Conservation (phyloP, 202 grass and related monocot genomes). For the Panicum virgatum region DNA sequence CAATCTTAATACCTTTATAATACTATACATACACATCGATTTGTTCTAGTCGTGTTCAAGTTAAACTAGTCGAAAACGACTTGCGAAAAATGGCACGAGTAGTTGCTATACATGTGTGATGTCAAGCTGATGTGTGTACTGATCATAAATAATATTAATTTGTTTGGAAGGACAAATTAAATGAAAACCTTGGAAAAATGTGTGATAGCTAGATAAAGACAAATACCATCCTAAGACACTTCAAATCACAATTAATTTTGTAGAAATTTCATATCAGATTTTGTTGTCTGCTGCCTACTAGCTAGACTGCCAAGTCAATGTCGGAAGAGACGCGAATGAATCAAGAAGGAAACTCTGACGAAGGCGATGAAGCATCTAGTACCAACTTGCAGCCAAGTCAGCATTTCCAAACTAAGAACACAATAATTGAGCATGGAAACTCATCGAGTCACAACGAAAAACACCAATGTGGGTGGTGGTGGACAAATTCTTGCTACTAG, state of each 20-base stretch:
- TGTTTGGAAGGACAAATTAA: background rate
- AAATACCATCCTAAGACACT: constrained; percentile 18
- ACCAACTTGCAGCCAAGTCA: background rate
- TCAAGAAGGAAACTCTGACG: constrained; percentile 17
- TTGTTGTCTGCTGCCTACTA: background rate
- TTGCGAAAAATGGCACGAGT: background rate
- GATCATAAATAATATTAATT: background rate
- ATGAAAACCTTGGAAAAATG: background rate
- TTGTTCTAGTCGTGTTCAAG: constrained; percentile 52
- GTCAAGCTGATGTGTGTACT: constrained; percentile 35
- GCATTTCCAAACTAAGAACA: constrained; percentile 8
- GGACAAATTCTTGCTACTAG: background rate
- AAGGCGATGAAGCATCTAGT: background rate
- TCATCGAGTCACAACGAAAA: background rate
- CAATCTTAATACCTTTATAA: background rate
- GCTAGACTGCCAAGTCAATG: constrained; percentile 12
- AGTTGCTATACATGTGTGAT: constrained; percentile 13
- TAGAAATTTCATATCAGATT: constrained; percentile 39
- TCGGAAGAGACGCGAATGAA: constrained; percentile 25
- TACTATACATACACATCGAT: constrained; percentile 4
- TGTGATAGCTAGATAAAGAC: background rate
- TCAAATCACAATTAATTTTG: constrained; percentile 30
- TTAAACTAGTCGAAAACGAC: constrained; percentile 44
- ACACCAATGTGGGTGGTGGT: constrained; percentile 13
- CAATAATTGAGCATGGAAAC: background rate